Evolutionary conservation across 371 early-diverging fungal genomes (phyloP).

Genomic region (Gilbertella persicaria): DNA sequence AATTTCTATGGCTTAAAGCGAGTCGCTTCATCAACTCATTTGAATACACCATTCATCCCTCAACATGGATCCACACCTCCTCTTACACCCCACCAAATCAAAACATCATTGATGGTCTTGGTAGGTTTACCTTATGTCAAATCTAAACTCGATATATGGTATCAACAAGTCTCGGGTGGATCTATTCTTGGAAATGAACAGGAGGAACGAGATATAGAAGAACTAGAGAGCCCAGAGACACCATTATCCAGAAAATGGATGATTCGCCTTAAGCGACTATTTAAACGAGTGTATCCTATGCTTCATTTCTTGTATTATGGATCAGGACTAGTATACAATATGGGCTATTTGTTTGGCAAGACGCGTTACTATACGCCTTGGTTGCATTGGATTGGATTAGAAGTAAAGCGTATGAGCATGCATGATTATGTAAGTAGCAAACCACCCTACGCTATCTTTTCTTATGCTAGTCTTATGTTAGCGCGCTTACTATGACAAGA

Average conservation of each 20-base stretch:
- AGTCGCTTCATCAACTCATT: slow-evolving; percentile 42
- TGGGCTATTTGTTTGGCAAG: slow-evolving; percentile 82
- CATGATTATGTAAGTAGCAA: slow-evolving; percentile 75
- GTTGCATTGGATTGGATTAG: slow-evolving; percentile 73
- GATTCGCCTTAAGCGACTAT: slow-evolving; percentile 48
- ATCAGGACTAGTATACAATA: slow-evolving; percentile 64
- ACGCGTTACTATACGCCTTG: slow-evolving; percentile 82
- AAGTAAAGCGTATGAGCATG: slow-evolving; percentile 76
- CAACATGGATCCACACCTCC: slow-evolving; percentile 24
- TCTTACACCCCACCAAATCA: slow-evolving; percentile 54
- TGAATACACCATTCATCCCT: slow-evolving; percentile 22
- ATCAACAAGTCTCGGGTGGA: slow-evolving; percentile 70
- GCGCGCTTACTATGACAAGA: slow-evolving; percentile 46
- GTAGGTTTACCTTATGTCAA: slow-evolving; percentile 80
- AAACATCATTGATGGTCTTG: slow-evolving; percentile 68
- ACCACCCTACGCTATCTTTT: not conserved
- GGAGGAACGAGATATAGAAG: slow-evolving; percentile 39
- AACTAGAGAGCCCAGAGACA: slow-evolving; percentile 28
- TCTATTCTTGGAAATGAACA: slow-evolving; percentile 67
- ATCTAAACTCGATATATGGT: slow-evolving; percentile 71
- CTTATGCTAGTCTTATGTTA: slow-evolving; percentile 3
- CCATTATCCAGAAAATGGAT: slow-evolving; percentile 16
- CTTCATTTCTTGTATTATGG: slow-evolving; percentile 66
- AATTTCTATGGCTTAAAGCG: slow-evolving; percentile 91
- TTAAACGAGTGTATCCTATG: slow-evolving; percentile 69